A percentile compares a stretch with the other conserved stretches of the same genome.
phyloP scores from a whole-genome alignment of 371 early-diverging fungal genomes.

The Syncephalastrum racemosum region DNA sequence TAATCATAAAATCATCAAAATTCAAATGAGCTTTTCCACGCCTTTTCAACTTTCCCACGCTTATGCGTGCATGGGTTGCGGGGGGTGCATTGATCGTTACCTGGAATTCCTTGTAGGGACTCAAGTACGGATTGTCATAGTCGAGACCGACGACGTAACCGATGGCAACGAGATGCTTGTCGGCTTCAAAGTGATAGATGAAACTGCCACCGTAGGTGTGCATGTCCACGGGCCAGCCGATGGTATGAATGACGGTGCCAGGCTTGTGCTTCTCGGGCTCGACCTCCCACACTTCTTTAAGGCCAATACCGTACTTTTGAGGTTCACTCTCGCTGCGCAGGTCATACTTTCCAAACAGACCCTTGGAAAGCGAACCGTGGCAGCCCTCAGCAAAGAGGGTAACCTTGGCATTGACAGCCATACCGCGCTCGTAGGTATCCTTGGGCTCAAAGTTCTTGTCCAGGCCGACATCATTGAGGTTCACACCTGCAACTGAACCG shows the following conservation, averaged over 20 bases:
- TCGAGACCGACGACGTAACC: conserved; percentile 94
- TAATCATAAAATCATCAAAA: conserved; percentile 22
- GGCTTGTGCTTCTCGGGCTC: conserved; percentile 83
- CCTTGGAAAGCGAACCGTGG: conserved; percentile 94
- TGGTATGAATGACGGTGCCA: conserved; percentile 85
- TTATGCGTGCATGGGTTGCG: neutral
- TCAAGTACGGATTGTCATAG: conserved; percentile 92
- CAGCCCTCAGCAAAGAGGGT: conserved; percentile 98
- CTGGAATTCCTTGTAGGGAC: conserved; percentile 97
- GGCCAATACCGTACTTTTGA: conserved; percentile 92
- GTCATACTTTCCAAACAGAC: conserved; percentile 82
- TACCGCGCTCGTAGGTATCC: conserved; percentile 92
- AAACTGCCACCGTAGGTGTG: conserved; percentile 94
- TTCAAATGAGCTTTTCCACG: conserved; percentile 19
- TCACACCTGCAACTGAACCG: conserved; percentile 91
- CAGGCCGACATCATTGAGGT: conserved; percentile 95
- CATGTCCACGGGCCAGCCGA: conserved; percentile 93
- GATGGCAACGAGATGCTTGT: conserved; percentile 79
- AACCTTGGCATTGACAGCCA: conserved; percentile 93
- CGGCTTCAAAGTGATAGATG: conserved; percentile 89
- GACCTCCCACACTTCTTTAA: conserved; percentile 99
- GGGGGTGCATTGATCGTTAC: conserved; percentile 11
- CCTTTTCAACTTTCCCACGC: conserved; percentile 1
- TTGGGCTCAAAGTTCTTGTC: conserved; percentile 89
- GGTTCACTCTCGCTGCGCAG: conserved; percentile 81